phyloP scores from a whole-genome alignment of 208 protist species.

The Balamuthia mandrillaris region DNA sequence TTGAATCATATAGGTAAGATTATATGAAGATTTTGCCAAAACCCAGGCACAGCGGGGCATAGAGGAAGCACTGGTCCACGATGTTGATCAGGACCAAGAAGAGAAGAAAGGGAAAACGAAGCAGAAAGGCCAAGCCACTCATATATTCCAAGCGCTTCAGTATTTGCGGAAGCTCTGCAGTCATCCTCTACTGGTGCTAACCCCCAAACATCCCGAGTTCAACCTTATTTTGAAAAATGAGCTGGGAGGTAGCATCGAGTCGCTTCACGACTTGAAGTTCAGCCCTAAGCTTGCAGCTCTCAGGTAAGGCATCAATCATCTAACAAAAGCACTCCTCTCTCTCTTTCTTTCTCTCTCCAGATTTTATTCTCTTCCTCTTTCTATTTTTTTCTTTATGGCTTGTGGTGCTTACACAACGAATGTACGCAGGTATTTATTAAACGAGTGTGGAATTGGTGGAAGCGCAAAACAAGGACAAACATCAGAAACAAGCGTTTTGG shows the following conservation, averaged over 20 bases:
- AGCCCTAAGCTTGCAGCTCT: slow-evolving; percentile 74
- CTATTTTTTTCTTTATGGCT: not conserved
- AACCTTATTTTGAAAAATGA: not conserved
- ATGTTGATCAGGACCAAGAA: not conserved
- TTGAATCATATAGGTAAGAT: not conserved
- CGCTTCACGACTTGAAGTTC: slow-evolving; percentile 53
- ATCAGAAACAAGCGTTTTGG: not conserved
- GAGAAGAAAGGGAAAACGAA: not conserved
- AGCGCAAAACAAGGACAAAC: not conserved
- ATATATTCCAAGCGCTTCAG: slow-evolving; percentile 78
- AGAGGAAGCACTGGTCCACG: not conserved
- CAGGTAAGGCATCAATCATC: slow-evolving; percentile 28
- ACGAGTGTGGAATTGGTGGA: slow-evolving; percentile 75
- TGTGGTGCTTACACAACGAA: not conserved
- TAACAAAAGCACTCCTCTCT: not conserved
- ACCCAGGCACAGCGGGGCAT: slow-evolving; percentile 1
- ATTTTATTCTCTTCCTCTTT: not conserved
- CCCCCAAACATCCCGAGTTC: slow-evolving; percentile 65
- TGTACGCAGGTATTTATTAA: slow-evolving; percentile 62
- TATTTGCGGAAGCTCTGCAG: slow-evolving; percentile 80
- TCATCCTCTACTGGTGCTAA: slow-evolving; percentile 77
- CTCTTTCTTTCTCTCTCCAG: not conserved
- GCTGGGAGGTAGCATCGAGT: not conserved
- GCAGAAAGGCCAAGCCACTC: slow-evolving; percentile 38
- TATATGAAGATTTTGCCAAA: slow-evolving; percentile 54